Conservation (phyloP, 1,284 basidiomycete species). For the Cronartium ribicola region DNA sequence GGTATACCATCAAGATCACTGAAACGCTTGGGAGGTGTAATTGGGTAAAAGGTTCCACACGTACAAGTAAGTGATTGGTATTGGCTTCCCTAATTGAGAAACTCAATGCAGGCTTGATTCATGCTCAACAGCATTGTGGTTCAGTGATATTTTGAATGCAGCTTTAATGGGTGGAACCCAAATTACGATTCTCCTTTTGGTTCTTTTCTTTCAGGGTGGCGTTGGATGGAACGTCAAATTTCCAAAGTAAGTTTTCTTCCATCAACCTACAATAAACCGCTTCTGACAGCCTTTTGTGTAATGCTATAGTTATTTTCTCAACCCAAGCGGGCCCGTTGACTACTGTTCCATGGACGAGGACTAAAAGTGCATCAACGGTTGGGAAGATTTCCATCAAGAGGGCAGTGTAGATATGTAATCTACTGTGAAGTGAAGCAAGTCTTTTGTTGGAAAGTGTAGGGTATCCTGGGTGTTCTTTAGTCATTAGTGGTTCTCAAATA, state of each 20-base stretch:
- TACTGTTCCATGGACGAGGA: conserved; percentile 4
- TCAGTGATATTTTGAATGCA: background rate
- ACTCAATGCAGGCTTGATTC: too few relatives aligned
- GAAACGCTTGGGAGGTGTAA: too few relatives aligned
- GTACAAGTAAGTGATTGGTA: conserved; percentile 30
- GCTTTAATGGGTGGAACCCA: conserved; percentile 5
- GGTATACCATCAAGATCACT: too few relatives aligned
- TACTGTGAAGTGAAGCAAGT: too few relatives aligned
- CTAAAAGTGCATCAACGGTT: too few relatives aligned
- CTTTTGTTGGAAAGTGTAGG: too few relatives aligned
- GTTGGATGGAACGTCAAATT: conserved; percentile 7
- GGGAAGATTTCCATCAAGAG: too few relatives aligned
- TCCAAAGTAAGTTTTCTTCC: background rate
- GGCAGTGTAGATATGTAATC: too few relatives aligned
- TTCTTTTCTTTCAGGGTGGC: conserved; percentile 11
- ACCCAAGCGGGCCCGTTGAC: conserved; percentile 25
- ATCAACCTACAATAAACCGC: background rate
- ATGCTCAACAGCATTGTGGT: too few relatives aligned
- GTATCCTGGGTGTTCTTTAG: too few relatives aligned
- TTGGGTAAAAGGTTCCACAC: conserved; percentile 15
- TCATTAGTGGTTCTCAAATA: too few relatives aligned
- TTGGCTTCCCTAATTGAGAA: background rate
- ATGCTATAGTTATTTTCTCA: conserved; percentile 33
- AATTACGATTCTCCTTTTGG: conserved; percentile 9
- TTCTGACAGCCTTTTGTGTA: background rate